These are phyloP conservation scores for Calcarisporium arbuscula DNA, from an alignment of 2,329 filamentous ascomycete species.

Conservation along the genomic window DNA sequence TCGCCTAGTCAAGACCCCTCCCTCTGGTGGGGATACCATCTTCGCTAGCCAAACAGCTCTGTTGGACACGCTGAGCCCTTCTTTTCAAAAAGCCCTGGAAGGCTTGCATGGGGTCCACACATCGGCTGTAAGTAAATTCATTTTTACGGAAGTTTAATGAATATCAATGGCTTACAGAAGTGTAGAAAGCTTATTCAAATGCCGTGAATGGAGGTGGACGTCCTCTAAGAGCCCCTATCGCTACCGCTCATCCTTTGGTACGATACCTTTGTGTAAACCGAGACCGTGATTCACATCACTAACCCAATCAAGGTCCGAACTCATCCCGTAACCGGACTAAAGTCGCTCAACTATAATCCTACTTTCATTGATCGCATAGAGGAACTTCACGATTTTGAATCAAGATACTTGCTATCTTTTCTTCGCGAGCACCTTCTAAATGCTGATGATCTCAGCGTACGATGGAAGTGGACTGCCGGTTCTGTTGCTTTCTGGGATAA, in stretches of 20 bases:
- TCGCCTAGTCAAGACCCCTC: conserved; percentile 43
- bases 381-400: conserved; percentile 42
- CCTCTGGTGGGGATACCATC: conserved; percentile 39
- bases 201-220: conserved; percentile 2
- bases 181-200: conserved; percentile 37
- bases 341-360: conserved; percentile 38
- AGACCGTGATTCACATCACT: too few relatives aligned
- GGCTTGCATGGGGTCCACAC: conserved; percentile 38
- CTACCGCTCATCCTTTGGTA: conserved; percentile 42
- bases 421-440: conserved; percentile 40
- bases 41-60: conserved; percentile 41
- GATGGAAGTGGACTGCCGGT: conserved; percentile 44
- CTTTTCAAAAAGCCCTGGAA: conserved; percentile 35
- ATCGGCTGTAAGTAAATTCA: too few relatives aligned
- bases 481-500: conserved; percentile 48
- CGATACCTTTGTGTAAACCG: too few relatives aligned
- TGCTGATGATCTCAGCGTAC: conserved; percentile 42
- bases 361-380: conserved; percentile 42
- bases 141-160: too few relatives aligned
- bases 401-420: conserved; percentile 39
- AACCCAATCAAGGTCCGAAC: too few relatives aligned
- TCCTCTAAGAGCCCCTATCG: conserved; percentile 25
- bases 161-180: conserved; percentile 33
- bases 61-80: conserved; percentile 37
- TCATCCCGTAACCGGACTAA: too few relatives aligned